phyloP scores from a whole-genome alignment of 2,329 filamentous ascomycete genomes.

The Neonectria hederae region DNA sequence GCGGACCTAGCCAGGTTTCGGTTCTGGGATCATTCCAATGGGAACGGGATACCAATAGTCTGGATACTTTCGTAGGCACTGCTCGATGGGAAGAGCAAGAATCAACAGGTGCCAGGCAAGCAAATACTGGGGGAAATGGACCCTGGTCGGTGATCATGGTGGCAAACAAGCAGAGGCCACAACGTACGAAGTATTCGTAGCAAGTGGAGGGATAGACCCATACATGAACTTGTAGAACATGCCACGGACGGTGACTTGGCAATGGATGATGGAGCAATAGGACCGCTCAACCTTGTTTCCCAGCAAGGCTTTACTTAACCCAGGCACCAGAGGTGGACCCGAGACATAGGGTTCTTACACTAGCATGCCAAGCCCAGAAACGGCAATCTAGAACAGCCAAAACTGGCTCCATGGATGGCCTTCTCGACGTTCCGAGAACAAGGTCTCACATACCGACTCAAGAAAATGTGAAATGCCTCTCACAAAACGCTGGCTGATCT shows the following conservation, averaged over 20 bases:
- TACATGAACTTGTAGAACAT: neutral
- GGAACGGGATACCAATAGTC: neutral
- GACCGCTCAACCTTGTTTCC: neutral
- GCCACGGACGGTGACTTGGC: neutral
- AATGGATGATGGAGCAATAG: neutral
- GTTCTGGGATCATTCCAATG: too few species aligned
- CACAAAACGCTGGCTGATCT: too few species aligned
- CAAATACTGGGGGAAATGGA: neutral
- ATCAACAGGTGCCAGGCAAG: neutral
- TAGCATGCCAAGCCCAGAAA: neutral
- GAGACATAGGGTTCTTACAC: too few species aligned
- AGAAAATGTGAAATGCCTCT: neutral
- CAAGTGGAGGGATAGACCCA: neutral
- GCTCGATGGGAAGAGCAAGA: neutral
- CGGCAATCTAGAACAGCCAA: neutral
- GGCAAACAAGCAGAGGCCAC: neutral
- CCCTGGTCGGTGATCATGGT: slow-evolving; percentile 6
- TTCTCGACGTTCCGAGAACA: too few species aligned
- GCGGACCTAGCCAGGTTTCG: too few species aligned
- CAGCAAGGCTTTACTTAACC: neutral
- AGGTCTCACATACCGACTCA: too few species aligned
- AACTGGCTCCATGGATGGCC: too few species aligned
- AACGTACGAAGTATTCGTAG: neutral
- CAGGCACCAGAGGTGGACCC: too few species aligned
- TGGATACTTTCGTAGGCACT: neutral